Percentiles rank a stretch among this genome's conserved stretches.
Evolutionary conservation across 2,329 filamentous ascomycete genomes (phyloP).

Genomic region (Verticillium klebahnii): DNA sequence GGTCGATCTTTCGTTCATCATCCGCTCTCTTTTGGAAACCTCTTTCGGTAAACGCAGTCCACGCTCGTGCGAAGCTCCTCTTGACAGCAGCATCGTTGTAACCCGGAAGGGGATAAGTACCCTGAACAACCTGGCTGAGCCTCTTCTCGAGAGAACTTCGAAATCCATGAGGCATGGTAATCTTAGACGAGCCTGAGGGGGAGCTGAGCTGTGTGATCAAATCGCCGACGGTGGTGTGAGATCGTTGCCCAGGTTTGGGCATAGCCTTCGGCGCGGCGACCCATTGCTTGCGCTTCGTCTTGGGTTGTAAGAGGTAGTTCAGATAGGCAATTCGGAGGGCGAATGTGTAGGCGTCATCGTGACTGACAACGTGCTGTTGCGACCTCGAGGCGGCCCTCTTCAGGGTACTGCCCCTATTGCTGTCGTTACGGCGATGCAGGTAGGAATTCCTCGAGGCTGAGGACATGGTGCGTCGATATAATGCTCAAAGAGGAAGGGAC

Average conservation of each 20-base stretch:
- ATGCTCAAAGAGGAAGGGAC: constrained; percentile 3
- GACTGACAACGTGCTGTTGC: constrained; percentile 40
- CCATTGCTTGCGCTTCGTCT: constrained; percentile 85
- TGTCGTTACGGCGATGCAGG: constrained; percentile 39
- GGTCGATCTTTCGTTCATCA: constrained; percentile 89
- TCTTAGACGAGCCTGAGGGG: constrained; percentile 35
- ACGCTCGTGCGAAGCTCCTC: constrained; percentile 88
- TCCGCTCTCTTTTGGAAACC: constrained; percentile 88
- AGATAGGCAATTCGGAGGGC: constrained; percentile 89
- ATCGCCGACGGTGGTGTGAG: constrained; percentile 73
- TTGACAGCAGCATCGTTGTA: constrained; percentile 90
- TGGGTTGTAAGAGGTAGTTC: constrained; percentile 86
- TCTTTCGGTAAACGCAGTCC: constrained; percentile 87
- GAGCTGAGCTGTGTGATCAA: constrained; percentile 80
- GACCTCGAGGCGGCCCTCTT: constrained; percentile 40
- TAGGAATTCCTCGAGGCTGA: constrained; percentile 44
- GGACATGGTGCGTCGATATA: constrained; percentile 39
- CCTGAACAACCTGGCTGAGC: constrained; percentile 74
- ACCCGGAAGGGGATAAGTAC: constrained; percentile 78
- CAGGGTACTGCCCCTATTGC: constrained; percentile 36
- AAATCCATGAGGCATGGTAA: constrained; percentile 56
- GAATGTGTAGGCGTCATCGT: constrained; percentile 86
- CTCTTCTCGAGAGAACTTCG: constrained; percentile 58
- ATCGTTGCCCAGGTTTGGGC: constrained; percentile 55
- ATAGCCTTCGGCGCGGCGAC: constrained; percentile 61